Conservation (phyloP, 768 basidiomycete species). For the Multifurca ochricompacta region DNA sequence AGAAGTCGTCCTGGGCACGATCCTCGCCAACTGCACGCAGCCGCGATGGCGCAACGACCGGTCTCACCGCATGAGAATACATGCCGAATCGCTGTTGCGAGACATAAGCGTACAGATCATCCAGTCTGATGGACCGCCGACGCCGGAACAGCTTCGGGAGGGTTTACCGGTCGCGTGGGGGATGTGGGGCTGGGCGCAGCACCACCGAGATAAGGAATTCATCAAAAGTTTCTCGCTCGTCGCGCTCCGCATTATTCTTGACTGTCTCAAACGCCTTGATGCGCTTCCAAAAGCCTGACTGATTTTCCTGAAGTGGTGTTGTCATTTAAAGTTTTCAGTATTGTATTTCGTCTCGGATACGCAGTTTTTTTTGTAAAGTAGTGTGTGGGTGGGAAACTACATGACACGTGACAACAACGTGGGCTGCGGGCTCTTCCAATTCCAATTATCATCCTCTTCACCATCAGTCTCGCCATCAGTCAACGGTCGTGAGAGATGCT, state of each 20-base stretch:
- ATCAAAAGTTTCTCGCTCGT: conserved; percentile 61
- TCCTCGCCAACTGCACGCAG: conserved; percentile 61
- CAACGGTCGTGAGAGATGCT: not conserved
- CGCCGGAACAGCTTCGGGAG: conserved; percentile 24
- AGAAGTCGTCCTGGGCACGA: conserved; percentile 68
- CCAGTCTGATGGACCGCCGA: not conserved
- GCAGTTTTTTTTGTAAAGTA: too few relatives aligned
- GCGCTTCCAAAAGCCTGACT: not conserved
- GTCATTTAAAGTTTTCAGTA: not conserved
- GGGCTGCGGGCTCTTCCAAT: too few relatives aligned
- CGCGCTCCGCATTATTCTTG: conserved; percentile 34
- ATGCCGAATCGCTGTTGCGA: conserved; percentile 43
- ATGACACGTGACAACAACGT: too few relatives aligned
- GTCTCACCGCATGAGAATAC: conserved; percentile 54
- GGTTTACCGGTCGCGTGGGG: conserved; percentile 51
- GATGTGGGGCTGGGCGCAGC: conserved; percentile 52
- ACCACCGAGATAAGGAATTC: conserved; percentile 27
- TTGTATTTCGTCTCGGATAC: too few relatives aligned
- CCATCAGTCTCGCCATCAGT: not conserved
- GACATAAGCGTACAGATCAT: conserved; percentile 38
- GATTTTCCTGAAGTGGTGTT: not conserved
- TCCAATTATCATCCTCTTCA: not conserved
- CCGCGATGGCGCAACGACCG: conserved; percentile 51
- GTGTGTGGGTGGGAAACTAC: too few relatives aligned
- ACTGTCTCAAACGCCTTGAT: not conserved